Evolutionary conservation across 768 basidiomycete species (phyloP), one percentile per base, ranked within the genome.

Genomic region (Boletus reticuloceps): DNA sequence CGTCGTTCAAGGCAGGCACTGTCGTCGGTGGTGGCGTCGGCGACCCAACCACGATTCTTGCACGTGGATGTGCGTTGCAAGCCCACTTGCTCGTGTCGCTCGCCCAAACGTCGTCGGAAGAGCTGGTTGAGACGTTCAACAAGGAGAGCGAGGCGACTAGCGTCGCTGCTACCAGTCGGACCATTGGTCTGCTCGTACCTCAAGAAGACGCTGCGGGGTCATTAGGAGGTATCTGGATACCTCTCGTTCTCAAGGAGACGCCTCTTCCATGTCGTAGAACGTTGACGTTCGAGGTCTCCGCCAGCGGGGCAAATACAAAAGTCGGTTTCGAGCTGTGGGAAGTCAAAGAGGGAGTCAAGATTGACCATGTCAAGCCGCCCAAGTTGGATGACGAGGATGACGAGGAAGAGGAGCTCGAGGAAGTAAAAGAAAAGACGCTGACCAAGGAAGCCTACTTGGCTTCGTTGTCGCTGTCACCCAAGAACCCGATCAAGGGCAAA

Each of bases 301-400:
- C 87, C 63, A 25, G 76, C 69, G 50, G 70, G 62, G 40, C 73
- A 65, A 61, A 48, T 14, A 50, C 50, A 14, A 68, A 55, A 53
- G 73, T 89, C 41, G 84, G 80, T 13, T 79, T 86, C 50, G 91
- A 93, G 69, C 72, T 92, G 27, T 90, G 88, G 88, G 89, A 93
- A 66, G 83, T 84, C 17, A 79, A 79, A 50, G 89, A 91, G 63
- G 79, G 79, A 3, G 76, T 90, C 56, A 80, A 82, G 53, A 67
- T 86, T 19, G 87, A 88, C 61, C 84, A 80, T 63, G 73, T 81
- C 22, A 75, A 74, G 47, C 75, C 75, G 4, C 74, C 77, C 6
- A 78, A 78, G 58, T 58, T 72, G 9, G 79, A 80, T 22, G 65
- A 72, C 16, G 75, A 76, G 11, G 79, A 78, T 3, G 77, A 80